These are phyloP conservation scores for Zygoascus bituminiphila DNA, from an alignment of 805 yeast species.

Conservation along the genomic window DNA sequence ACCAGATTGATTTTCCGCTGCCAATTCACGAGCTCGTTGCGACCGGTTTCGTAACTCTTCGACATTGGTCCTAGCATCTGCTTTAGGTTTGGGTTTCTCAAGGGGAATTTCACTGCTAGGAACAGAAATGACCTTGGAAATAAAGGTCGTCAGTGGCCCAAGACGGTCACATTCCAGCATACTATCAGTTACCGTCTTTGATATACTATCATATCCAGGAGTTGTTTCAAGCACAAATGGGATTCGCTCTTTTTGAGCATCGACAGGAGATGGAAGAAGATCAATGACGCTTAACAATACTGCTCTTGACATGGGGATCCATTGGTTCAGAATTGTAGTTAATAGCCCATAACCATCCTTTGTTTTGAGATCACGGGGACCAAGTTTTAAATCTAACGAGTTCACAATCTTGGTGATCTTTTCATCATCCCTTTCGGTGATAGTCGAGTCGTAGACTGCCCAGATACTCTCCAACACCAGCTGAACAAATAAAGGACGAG, in stretches of 20 bases:
- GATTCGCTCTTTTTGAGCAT: slow-evolving; percentile 66
- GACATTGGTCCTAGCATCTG: slow-evolving; percentile 7
- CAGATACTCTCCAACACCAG: slow-evolving; percentile 84
- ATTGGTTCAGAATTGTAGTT: slow-evolving; percentile 70
- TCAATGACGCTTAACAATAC: slow-evolving; percentile 78
- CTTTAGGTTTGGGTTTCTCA: background rate
- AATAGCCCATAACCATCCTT: slow-evolving; percentile 63
- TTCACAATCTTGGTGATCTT: slow-evolving; percentile 66
- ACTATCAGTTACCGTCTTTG: slow-evolving; percentile 40
- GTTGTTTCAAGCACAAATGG: slow-evolving; percentile 56
- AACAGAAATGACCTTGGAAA: slow-evolving; percentile 81
- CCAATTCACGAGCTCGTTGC: slow-evolving; percentile 19
- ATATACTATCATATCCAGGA: slow-evolving; percentile 43
- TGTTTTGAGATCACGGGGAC: slow-evolving; percentile 69
- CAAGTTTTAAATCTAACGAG: slow-evolving; percentile 57
- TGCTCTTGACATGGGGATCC: slow-evolving; percentile 90
- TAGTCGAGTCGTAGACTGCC: slow-evolving; percentile 74
- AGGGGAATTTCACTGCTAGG: slow-evolving; percentile 75
- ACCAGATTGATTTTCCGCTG: slow-evolving; percentile 17
- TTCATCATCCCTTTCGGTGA: slow-evolving; percentile 57
- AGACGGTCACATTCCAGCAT: slow-evolving; percentile 60
- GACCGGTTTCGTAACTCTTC: slow-evolving; percentile 20
- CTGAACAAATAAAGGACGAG: slow-evolving; percentile 80
- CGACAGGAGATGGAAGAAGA: slow-evolving; percentile 72
- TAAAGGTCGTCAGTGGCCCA: slow-evolving; percentile 67